Conservation (phyloP, 805 yeast species). For the Ogataea pignaliae region DNA sequence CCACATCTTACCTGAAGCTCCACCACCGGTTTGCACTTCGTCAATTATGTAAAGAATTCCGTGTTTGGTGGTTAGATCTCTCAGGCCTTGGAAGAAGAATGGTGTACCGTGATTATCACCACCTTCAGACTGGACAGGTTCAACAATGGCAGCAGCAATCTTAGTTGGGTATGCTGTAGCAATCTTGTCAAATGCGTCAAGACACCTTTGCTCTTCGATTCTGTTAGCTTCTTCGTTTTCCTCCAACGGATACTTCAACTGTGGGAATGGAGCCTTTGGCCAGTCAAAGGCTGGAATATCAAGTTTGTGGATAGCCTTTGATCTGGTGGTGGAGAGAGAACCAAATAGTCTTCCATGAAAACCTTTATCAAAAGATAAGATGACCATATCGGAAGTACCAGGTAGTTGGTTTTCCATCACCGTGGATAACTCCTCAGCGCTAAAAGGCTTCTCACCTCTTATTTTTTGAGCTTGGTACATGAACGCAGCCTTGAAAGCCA, state of each 20-base stretch:
- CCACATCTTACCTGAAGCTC: slow-evolving; percentile 71
- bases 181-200: slow-evolving; percentile 39
- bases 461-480: slow-evolving; percentile 50
- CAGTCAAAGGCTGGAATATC: slow-evolving; percentile 58
- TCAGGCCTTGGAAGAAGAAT: slow-evolving; percentile 56
- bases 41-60: slow-evolving; percentile 60
- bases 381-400: slow-evolving; percentile 49
- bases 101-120: slow-evolving; percentile 71
- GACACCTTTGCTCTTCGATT: slow-evolving; percentile 44
- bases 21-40: slow-evolving; percentile 74
- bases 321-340: slow-evolving; percentile 50
- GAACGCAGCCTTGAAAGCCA: slow-evolving; percentile 68
- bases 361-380: slow-evolving; percentile 48
- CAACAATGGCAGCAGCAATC: slow-evolving; percentile 51
- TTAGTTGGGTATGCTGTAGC: slow-evolving; percentile 36
- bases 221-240: slow-evolving; percentile 49
- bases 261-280: slow-evolving; percentile 68
- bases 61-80: slow-evolving; percentile 55
- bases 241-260: slow-evolving; percentile 79
- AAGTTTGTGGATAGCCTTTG: slow-evolving; percentile 53
- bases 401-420: slow-evolving; percentile 50
- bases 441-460: slow-evolving; percentile 44
- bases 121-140: slow-evolving; percentile 70
- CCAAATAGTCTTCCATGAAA: slow-evolving; percentile 59
- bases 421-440: slow-evolving; percentile 40